Base-by-base conservation (phyloP, 2,329 filamentous ascomycete species). In the Coniochaeta sp. region DNA sequence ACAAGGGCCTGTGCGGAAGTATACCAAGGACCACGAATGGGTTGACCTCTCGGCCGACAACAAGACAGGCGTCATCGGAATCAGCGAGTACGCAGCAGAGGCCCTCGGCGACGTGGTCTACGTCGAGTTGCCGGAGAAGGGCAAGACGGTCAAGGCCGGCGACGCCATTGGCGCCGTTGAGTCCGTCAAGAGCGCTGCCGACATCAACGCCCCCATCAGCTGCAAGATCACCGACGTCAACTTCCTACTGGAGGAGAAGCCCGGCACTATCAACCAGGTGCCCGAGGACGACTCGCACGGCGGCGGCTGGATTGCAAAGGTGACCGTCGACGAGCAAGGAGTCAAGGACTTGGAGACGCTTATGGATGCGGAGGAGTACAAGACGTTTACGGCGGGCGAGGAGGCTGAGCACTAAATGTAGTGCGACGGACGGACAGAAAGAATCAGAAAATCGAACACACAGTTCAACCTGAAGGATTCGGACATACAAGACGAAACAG, bases 11-110 rank as follows among this genome's bases (percentile, higher is more conserved):
- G 79, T 84, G 65, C 93, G 95, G 79, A 90, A 88, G 74, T 99
- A 96, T 82, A 97, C 95, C 65, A 89, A 93, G 74, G 93, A 97
- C 73, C 95, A 99, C 81, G 95, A 99, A 81, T 99, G 95, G 95
- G 87, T 99, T 73, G 92, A 97, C 76, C 79, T 96, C 62, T 88
- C 87, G 60, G 86, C 85, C 58, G 90, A 96, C 77, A 87, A 89
- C 73, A 93, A 90, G 76, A 89, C 88, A 57, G 93, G 90, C 80
- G 85, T 83, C 58, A 80, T 88, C 67, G 95, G 95, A 62, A 96
- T 99, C 74, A 95, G 91, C 60, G 82, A 88, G 68, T 98, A 96
- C 81, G 95, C 95, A 22, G 90, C 95, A 66, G 85, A 96, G 70
- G 88, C 91, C 66, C 89, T 99, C 63, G 95, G 95, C 67, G 95